Evolutionary conservation across 2,329 filamentous ascomycete species (phyloP).

Genomic region (Ophiosphaerella narmari): DNA sequence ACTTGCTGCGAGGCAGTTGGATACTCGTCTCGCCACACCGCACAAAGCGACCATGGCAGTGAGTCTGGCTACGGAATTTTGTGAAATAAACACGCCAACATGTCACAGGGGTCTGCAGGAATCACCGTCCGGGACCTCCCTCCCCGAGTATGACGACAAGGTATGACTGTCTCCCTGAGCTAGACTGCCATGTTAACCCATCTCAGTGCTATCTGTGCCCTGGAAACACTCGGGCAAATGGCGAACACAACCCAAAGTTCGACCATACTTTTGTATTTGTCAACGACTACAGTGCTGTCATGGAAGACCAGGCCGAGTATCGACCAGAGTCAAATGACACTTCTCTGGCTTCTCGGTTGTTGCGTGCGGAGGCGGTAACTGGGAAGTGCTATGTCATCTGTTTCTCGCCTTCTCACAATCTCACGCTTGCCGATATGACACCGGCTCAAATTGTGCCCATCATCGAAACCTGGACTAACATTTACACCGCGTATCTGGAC

Average conservation of each 20-base stretch:
- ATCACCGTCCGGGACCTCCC: constrained; percentile 51
- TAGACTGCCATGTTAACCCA: constrained; percentile 22
- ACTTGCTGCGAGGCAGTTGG: constrained; percentile 87
- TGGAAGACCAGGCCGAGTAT: constrained; percentile 88
- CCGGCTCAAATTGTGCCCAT: constrained; percentile 78
- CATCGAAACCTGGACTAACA: constrained; percentile 86
- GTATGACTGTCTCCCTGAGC: constrained; percentile 33
- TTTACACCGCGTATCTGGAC: constrained; percentile 83
- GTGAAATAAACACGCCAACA: constrained; percentile 8
- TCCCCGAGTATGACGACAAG: constrained; percentile 77
- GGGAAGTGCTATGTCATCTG: constrained; percentile 97
- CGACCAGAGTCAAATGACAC: constrained; percentile 55
- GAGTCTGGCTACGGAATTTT: constrained; percentile 47
- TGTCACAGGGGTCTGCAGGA: constrained; percentile 54
- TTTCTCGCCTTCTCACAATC: constrained; percentile 87
- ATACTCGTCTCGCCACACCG: constrained; percentile 94
- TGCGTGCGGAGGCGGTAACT: constrained; percentile 83
- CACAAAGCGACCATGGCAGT: constrained; percentile 98
- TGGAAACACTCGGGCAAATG: constrained; percentile 84
- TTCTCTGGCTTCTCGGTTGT: constrained; percentile 71
- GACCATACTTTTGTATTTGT: constrained; percentile 89
- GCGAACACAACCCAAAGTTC: constrained; percentile 85
- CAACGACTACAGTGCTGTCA: constrained; percentile 97
- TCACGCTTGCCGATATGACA: constrained; percentile 89
- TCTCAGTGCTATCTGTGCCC: constrained; percentile 89